Evolutionary conservation across 1,139 yeast species (phyloP).

Genomic region (Suhomyces yuchorum): DNA sequence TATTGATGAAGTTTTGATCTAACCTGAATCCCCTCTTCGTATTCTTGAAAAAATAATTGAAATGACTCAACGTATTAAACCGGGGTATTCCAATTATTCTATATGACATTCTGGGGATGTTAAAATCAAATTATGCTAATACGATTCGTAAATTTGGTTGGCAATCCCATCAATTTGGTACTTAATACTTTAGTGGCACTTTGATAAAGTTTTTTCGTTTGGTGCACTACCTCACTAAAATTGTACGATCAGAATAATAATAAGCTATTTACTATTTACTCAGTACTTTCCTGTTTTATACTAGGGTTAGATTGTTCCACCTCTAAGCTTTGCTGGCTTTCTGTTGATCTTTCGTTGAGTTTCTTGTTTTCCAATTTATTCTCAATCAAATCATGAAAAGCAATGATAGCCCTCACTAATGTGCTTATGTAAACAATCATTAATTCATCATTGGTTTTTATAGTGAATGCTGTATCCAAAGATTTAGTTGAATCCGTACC

Average conservation of each 20-base stretch:
- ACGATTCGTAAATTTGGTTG: neutral
- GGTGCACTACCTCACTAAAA: slow-evolving; percentile 5
- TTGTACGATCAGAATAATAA: neutral
- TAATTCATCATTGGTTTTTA: slow-evolving; percentile 92
- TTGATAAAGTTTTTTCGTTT: neutral
- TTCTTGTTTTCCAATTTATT: slow-evolving; percentile 86
- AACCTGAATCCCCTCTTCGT: slow-evolving; percentile 33
- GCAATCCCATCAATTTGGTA: neutral
- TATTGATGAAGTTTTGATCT: slow-evolving; percentile 40
- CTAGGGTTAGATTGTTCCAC: neutral
- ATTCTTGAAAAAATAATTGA: slow-evolving; percentile 45
- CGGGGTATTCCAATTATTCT: slow-evolving; percentile 29
- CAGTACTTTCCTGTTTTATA: neutral
- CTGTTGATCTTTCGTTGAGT: slow-evolving; percentile 35
- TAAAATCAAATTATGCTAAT: neutral
- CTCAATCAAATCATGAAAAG: slow-evolving; percentile 95
- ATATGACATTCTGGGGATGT: slow-evolving; percentile 22
- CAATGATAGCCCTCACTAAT: slow-evolving; percentile 89
- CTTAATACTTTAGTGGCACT: neutral
- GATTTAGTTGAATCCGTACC: slow-evolving; percentile 35
- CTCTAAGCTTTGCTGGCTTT: slow-evolving; percentile 1
- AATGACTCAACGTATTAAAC: slow-evolving; percentile 33
- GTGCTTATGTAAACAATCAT: slow-evolving; percentile 92
- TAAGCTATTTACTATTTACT: slow-evolving; percentile 2
- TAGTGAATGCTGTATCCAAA: slow-evolving; percentile 78